These are phyloP conservation scores for Paramyrothecium roridum DNA, from an alignment of 2,329 filamentous ascomycete genomes.

Conservation along the genomic window DNA sequence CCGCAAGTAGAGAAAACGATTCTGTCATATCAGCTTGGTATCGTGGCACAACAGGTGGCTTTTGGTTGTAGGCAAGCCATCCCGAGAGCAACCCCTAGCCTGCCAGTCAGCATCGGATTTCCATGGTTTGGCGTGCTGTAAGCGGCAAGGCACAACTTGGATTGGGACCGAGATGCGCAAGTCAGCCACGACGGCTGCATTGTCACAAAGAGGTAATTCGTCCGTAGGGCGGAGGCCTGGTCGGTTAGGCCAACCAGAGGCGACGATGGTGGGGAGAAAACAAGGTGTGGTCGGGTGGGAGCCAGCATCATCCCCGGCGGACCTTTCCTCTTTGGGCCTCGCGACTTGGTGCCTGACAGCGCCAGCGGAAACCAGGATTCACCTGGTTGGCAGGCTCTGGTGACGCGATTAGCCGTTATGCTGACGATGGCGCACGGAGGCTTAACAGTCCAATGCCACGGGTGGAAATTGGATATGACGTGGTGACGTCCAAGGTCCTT, in stretches of 20 bases:
- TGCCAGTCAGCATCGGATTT: slow-evolving; percentile 2
- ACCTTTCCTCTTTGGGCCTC: not conserved
- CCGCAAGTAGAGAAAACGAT: not conserved
- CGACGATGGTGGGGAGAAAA: not conserved
- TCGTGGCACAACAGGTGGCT: not conserved
- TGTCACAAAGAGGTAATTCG: not conserved
- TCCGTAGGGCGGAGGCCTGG: not conserved
- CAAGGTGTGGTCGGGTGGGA: not conserved
- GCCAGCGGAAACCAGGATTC: too few relatives aligned
- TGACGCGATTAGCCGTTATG: not conserved
- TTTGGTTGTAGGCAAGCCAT: not conserved
- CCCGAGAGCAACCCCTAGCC: not conserved
- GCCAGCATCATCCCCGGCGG: not conserved
- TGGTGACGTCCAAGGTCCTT: not conserved
- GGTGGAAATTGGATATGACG: not conserved
- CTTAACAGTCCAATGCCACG: not conserved
- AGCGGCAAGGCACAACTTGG: not conserved
- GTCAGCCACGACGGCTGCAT: not conserved
- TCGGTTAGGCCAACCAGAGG: not conserved
- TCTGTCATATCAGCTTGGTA: not conserved
- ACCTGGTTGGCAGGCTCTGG: not conserved
- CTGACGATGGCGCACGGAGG: not conserved
- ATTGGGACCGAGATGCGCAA: not conserved
- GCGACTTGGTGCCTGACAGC: not conserved
- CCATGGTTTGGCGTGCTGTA: not conserved